phyloP scores from a whole-genome alignment of 306 rosid species.

The Prunus salicina region DNA sequence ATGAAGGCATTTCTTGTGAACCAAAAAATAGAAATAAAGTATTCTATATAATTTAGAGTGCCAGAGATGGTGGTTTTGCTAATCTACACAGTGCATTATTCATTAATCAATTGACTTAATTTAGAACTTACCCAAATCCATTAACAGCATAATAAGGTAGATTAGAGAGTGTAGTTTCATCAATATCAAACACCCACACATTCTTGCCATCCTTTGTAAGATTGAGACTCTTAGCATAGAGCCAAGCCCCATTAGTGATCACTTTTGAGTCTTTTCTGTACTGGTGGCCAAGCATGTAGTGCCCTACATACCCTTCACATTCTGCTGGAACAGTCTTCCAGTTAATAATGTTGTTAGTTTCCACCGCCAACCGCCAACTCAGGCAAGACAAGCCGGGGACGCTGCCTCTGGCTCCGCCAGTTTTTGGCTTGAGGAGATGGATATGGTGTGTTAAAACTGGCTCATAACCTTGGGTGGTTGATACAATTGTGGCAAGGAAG shows the following conservation, averaged over 20 bases:
- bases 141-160: slow-evolving; percentile 44
- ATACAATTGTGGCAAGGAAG: slow-evolving; percentile 16
- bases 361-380: slow-evolving; percentile 67
- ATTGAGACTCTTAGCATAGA: slow-evolving; percentile 18
- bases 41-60: too few relatives aligned
- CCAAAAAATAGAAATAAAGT: too few relatives aligned
- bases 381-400: slow-evolving; percentile 28
- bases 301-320: slow-evolving; percentile 43
- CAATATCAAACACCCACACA: slow-evolving; percentile 48
- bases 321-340: slow-evolving; percentile 38
- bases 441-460: slow-evolving; percentile 13
- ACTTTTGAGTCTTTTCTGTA: slow-evolving; percentile 44
- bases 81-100: too few relatives aligned
- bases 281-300: slow-evolving; percentile 41
- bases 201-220: slow-evolving; percentile 22
- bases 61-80: too few relatives aligned
- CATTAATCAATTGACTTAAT: neutral
- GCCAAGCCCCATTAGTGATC: slow-evolving; percentile 25
- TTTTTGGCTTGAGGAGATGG: slow-evolving; percentile 34
- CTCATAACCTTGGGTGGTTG: slow-evolving; percentile 18
- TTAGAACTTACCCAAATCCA: slow-evolving; percentile 55
- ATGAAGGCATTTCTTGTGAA: too few relatives aligned
- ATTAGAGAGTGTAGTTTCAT: slow-evolving; percentile 57
- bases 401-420: slow-evolving; percentile 15
- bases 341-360: slow-evolving; percentile 39